These are phyloP conservation scores for Cytidiella melzeri DNA, from an alignment of 768 basidiomycete genomes.

Conservation along the genomic window DNA sequence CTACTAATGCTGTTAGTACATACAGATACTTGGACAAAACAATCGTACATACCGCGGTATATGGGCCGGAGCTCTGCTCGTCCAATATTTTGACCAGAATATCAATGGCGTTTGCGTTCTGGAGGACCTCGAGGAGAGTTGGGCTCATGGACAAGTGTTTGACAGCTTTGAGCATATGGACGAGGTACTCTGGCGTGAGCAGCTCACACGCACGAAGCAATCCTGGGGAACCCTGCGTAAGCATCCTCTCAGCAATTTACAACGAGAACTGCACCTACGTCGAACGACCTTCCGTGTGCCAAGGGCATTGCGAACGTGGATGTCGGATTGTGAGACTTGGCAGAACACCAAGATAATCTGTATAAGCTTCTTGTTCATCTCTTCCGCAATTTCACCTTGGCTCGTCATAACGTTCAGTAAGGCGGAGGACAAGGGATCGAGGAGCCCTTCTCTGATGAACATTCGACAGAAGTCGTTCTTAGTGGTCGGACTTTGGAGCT, in stretches of 20 bases:
- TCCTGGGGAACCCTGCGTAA: slow-evolving; percentile 39
- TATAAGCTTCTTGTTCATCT: slow-evolving; percentile 85
- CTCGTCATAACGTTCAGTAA: slow-evolving; percentile 82
- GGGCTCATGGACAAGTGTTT: slow-evolving; percentile 96
- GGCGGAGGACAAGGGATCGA: slow-evolving; percentile 89
- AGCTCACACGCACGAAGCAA: slow-evolving; percentile 82
- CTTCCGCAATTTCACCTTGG: slow-evolving; percentile 54
- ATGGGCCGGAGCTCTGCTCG: slow-evolving; percentile 69
- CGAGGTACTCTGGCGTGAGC: slow-evolving; percentile 82
- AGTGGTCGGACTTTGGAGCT: slow-evolving; percentile 91
- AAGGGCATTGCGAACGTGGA: slow-evolving; percentile 87
- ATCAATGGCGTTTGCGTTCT: slow-evolving; percentile 94
- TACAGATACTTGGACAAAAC: slow-evolving; percentile 3
- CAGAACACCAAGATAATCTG: slow-evolving; percentile 87
- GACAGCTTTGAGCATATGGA: slow-evolving; percentile 87
- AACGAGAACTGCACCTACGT: slow-evolving; percentile 46
- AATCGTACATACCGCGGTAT: slow-evolving; percentile 55
- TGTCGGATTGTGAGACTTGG: slow-evolving; percentile 93
- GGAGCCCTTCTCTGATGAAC: slow-evolving; percentile 93
- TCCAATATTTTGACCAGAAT: slow-evolving; percentile 82
- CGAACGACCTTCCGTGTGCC: slow-evolving; percentile 85
- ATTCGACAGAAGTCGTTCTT: slow-evolving; percentile 98
- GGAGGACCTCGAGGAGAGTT: slow-evolving; percentile 83
- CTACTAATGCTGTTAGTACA: no score
- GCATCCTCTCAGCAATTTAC: slow-evolving; percentile 1